Base-by-base conservation (phyloP, 345 rosid species). In the Hypericum perforatum region DNA sequence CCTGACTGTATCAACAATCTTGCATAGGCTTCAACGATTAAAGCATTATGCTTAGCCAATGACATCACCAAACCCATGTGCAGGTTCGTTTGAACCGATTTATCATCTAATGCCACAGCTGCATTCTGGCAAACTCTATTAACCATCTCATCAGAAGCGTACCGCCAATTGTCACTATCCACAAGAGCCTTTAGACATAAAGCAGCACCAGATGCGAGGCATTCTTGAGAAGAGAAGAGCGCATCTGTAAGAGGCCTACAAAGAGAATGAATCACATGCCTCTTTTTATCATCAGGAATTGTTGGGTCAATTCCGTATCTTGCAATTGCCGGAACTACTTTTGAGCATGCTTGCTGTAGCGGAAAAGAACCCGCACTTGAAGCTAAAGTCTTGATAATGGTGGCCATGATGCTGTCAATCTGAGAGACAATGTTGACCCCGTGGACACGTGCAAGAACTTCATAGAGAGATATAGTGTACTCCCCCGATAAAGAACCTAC, bases 321-420 rank as follows among this genome's bases (percentile, higher is more conserved):
- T 5, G 98, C 94, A 62, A 89, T 86, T 5, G 97, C 95, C 0
- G 95, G 91, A 5, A 92, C 84, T 45, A 92, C 98, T 68, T 82
- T 88, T 7, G 98, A 83, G 70, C 98, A 92, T 0, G 98, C 98
- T 58, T 92, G 97, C 58, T 88, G 97, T 58, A 92, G 95, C 54
- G 95, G 89, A 67, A 92, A 82, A 43, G 95, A 92, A 13, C 89
- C 97, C 5, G 95, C 91, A 67, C 91, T 92, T 10, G 94, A 85
- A 53, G 91, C 82, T 40, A 92, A 64, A 6, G 97, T 92, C 67
- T 83, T 89, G 68, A 89, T 73, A 15, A 92, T 68, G 8, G 94
- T 85, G 7, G 71, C 56, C 99, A 92, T 82, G 71, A 92, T 89
- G 66, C 78, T 79, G 53, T 82, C 91, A 43, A 89, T 86, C 67